A percentile compares a stretch with the other conserved stretches of the same genome.
Conservation (phyloP, 2,329 filamentous ascomycete species). For the Cryphonectria japonica region DNA sequence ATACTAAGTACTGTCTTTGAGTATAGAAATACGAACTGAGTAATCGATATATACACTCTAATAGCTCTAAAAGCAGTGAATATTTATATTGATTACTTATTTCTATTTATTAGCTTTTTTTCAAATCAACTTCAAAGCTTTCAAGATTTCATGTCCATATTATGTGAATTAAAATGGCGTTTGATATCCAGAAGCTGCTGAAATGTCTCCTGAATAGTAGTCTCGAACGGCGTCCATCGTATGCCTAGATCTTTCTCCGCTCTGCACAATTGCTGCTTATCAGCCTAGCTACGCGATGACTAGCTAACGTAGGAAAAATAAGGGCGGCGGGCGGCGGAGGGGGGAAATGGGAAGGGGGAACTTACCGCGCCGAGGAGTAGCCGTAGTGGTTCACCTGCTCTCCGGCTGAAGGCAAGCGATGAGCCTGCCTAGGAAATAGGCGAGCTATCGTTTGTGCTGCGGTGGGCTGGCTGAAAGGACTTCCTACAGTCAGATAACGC, state of each 20-base stretch:
- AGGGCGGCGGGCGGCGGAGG: too few species aligned
- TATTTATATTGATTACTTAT: too few species aligned
- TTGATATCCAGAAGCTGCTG: background rate
- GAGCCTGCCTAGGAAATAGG: constrained; percentile 1
- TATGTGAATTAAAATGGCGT: background rate
- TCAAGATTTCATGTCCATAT: background rate
- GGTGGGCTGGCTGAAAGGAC: constrained; percentile 4
- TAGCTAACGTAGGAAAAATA: background rate
- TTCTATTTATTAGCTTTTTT: too few species aligned
- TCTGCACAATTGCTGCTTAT: background rate
- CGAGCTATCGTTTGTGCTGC: background rate
- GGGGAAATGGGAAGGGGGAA: too few species aligned
- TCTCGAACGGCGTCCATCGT: background rate
- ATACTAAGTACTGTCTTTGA: too few species aligned
- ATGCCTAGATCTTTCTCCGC: background rate
- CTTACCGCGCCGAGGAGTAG: background rate
- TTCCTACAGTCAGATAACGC: constrained; percentile 8
- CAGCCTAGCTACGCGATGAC: background rate
- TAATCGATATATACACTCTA: too few species aligned
- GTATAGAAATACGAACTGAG: too few species aligned
- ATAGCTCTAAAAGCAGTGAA: too few species aligned
- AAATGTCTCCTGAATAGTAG: background rate
- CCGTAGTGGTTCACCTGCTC: background rate
- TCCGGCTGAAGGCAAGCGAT: background rate
- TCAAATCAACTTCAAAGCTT: background rate